These are phyloP conservation scores for Prunus padus DNA, from an alignment of 306 rosid genomes.

Conservation along the genomic window DNA sequence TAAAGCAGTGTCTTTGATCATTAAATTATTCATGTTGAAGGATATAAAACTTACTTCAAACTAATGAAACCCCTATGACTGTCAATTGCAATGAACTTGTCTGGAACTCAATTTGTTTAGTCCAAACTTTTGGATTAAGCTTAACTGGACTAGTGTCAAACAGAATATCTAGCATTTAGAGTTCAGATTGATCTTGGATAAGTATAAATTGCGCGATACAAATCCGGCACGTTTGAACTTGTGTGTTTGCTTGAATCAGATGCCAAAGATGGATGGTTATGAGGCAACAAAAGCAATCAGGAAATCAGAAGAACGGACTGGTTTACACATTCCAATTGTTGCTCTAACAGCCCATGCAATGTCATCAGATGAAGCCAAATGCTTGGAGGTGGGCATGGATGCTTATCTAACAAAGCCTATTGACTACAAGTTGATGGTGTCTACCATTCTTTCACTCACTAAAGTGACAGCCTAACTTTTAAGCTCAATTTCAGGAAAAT, in stretches of 20 bases:
- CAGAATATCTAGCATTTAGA: not conserved
- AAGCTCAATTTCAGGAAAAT: not conserved
- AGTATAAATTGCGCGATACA: not conserved
- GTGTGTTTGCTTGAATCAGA: slow-evolving; percentile 46
- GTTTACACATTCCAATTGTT: slow-evolving; percentile 79
- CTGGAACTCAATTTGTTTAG: not conserved
- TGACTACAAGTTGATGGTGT: slow-evolving; percentile 91
- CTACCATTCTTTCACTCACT: slow-evolving; percentile 94
- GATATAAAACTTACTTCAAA: not conserved
- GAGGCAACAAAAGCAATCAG: slow-evolving; percentile 95
- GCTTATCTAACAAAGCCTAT: slow-evolving; percentile 97
- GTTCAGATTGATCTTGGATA: not conserved
- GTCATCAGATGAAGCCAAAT: slow-evolving; percentile 98
- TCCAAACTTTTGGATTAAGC: not conserved
- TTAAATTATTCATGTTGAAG: not conserved
- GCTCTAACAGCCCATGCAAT: slow-evolving; percentile 98
- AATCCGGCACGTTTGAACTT: not conserved
- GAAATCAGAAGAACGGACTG: slow-evolving; percentile 72
- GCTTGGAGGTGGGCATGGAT: slow-evolving; percentile 99
- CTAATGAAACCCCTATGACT: not conserved
- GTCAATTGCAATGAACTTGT: not conserved
- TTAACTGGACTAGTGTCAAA: too few species aligned
- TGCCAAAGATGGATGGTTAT: slow-evolving; percentile 99
- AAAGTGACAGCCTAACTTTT: slow-evolving; percentile 28
- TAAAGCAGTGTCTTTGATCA: not conserved